phyloP scores from a whole-genome alignment of 2,329 filamentous ascomycete species.

The Fusarium verticillioides region DNA sequence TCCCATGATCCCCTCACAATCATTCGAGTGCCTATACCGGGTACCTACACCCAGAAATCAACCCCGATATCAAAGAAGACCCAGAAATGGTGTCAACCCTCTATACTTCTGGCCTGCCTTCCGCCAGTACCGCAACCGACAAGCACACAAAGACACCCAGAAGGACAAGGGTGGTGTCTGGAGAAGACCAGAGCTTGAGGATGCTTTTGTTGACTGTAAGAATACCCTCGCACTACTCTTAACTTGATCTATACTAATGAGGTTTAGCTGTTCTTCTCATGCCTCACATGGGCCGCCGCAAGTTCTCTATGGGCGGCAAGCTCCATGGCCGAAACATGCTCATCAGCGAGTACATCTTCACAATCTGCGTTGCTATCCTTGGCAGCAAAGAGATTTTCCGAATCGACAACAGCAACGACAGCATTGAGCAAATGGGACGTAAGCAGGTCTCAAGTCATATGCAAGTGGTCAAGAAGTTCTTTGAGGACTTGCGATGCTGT shows the following conservation, averaged over 20 bases:
- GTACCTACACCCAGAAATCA: constrained; percentile 53
- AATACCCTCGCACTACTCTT: background rate
- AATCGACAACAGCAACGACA: constrained; percentile 57
- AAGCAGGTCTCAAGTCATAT: constrained; percentile 79
- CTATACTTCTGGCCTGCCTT: constrained; percentile 72
- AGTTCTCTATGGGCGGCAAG: constrained; percentile 72
- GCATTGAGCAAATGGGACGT: constrained; percentile 61
- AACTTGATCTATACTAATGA: constrained; percentile 33
- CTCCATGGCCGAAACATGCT: constrained; percentile 76
- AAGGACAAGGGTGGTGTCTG: constrained; percentile 70
- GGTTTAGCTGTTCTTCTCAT: constrained; percentile 70
- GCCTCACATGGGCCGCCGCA: constrained; percentile 73
- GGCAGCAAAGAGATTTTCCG: constrained; percentile 57
- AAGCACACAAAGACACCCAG: constrained; percentile 69
- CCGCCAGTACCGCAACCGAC: constrained; percentile 72
- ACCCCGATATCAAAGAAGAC: constrained; percentile 49
- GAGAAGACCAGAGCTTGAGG: constrained; percentile 66
- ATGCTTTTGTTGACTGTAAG: constrained; percentile 75
- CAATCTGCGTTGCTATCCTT: constrained; percentile 52
- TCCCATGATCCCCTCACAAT: constrained; percentile 63
- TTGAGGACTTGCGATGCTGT: constrained; percentile 72
- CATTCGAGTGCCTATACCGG: constrained; percentile 55
- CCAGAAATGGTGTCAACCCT: constrained; percentile 62
- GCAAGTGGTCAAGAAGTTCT: constrained; percentile 75
- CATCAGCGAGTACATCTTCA: constrained; percentile 73